Conservation (phyloP, 352 stramenopile genomes). For the Globisporangium spinosum region DNA sequence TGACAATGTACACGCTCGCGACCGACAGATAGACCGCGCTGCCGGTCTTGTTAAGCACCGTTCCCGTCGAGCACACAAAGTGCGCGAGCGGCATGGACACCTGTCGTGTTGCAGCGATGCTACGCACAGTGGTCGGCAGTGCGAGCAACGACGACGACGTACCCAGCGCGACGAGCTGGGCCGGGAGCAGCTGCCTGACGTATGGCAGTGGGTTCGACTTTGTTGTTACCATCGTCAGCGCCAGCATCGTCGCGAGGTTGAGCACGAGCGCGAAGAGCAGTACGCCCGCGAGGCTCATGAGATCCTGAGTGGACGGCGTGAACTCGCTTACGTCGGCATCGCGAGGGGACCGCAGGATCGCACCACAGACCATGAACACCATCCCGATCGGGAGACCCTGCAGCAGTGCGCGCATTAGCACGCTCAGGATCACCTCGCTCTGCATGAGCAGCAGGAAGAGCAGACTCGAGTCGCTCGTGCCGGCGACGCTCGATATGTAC, state of each 20-base stretch:
- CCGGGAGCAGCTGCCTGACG: conserved; percentile 40
- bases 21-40: conserved; percentile 53
- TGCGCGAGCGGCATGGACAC: conserved; percentile 58
- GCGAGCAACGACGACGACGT: conserved; percentile 49
- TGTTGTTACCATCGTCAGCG: conserved; percentile 31
- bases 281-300: conserved; percentile 40
- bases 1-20: conserved; percentile 43
- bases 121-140: conserved; percentile 47
- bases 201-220: conserved; percentile 49
- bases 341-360: conserved; percentile 29
- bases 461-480: conserved; percentile 28
- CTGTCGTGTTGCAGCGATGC: conserved; percentile 42
- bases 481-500: conserved; percentile 12
- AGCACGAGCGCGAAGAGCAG: conserved; percentile 46
- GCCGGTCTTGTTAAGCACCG: conserved; percentile 61
- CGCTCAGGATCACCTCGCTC: conserved; percentile 36
- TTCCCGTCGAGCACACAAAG: conserved; percentile 44
- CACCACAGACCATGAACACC: conserved; percentile 38
- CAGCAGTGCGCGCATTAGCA: conserved; percentile 35
- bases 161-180: conserved; percentile 45
- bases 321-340: conserved; percentile 12
- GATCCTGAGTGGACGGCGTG: conserved; percentile 21
- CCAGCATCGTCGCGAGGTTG: conserved; percentile 36
- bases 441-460: conserved; percentile 49
- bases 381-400: conserved; percentile 38